These are phyloP conservation scores for Blastocystis sp. DNA, from an alignment of 352 stramenopile genomes.

Conservation along the genomic window DNA sequence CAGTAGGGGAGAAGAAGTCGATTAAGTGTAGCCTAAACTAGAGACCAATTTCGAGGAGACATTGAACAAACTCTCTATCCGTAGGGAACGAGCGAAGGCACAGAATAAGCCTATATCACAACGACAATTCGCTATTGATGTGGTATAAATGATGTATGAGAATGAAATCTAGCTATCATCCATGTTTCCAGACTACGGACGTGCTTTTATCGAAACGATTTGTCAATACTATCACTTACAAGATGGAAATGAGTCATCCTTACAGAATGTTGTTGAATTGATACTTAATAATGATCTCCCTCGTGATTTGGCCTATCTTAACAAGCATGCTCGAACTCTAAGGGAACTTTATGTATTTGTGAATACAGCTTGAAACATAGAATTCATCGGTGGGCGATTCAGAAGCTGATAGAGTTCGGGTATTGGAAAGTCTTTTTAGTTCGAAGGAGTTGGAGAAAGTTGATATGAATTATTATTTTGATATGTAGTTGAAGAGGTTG, in stretches of 20 bases:
- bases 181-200: constrained; percentile 45
- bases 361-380: neutral
- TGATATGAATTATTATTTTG: neutral
- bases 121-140: constrained; percentile 15
- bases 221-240: constrained; percentile 49
- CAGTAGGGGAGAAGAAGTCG: neutral
- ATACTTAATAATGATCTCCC: constrained; percentile 26
- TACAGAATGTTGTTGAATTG: constrained; percentile 8
- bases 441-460: neutral
- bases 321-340: constrained; percentile 9
- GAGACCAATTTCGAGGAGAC: constrained; percentile 37
- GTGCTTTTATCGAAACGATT: constrained; percentile 26
- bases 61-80: neutral
- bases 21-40: neutral
- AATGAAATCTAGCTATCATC: neutral
- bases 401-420: neutral
- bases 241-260: neutral
- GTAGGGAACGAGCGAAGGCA: neutral
- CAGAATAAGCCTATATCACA: constrained; percentile 6
- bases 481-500: neutral
- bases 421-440: constrained; percentile 31
- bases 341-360: constrained; percentile 25
- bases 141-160: neutral
- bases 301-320: constrained; percentile 4
- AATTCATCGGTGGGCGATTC: neutral